Evolutionary conservation across 139 green algal genomes (phyloP), one percentile per base, ranked within the genome.

Genomic region (Prasinococcaceae sp.): DNA sequence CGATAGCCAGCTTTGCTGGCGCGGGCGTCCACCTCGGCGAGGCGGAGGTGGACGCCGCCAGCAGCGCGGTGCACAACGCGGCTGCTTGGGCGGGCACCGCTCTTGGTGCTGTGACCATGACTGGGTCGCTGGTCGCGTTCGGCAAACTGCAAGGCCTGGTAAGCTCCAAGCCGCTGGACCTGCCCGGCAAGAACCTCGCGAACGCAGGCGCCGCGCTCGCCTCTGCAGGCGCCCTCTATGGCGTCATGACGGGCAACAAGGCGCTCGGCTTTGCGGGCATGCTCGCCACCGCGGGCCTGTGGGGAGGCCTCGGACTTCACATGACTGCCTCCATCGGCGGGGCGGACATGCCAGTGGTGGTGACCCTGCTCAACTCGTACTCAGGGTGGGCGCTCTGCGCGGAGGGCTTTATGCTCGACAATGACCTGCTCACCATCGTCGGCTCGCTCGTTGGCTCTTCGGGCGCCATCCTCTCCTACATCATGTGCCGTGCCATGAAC

Each of bases 401-500:
- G 4, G 42, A 36, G n/a, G 58, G 58, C 3, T 63, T 63, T 30
- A 32, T 63, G 58, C 38, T 52, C 17, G 49, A 54, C 53, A 67
- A 67, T 25, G 17, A 63, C 29, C 10, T 67, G 52, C 30, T 67
- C 29, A 58, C 58, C n/a, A 49, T 37, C 23, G 58, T 48, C 2
- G 58, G 58, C 19, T 17, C 53, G 12, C 42, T 67, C 6, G 48
- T 67, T 4, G 58, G 58, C 38, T 54, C 58, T 17, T 36, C 17
- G 9, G 58, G 58, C 25, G 53, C 50, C 20, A 64, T 67, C 22
- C 58, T 67, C 8, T 58, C 52, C 6, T 64, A 55, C 30, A 55
- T 67, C 33, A 67, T 67, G 58, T 67, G 58, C 58, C 58, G 58
- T 6, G 58, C 58, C 35, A 67, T 67, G 58, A 67, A 67, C 50